A percentile compares a stretch with the other conserved stretches of the same genome.
These are phyloP conservation scores for Drosera capensis DNA, from an alignment of 148 eudicot species.

Conservation along the genomic window DNA sequence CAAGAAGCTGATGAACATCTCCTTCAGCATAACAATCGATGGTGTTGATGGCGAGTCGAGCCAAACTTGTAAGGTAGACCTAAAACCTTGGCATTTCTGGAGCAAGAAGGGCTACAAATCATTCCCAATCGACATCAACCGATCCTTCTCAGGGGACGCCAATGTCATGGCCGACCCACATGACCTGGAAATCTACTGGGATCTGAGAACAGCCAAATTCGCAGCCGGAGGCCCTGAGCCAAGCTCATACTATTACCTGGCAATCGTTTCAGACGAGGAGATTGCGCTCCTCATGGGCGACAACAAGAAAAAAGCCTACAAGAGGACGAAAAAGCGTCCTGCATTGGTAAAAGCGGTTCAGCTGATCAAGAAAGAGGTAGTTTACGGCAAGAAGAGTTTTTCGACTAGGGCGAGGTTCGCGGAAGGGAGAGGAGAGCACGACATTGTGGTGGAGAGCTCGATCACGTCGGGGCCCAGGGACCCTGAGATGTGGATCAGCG, in stretches of 20 bases:
- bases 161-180: too few relatives aligned
- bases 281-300: constrained; percentile 66
- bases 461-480: constrained; percentile 28
- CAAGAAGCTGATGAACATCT: constrained; percentile 49
- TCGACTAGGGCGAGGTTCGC: constrained; percentile 32
- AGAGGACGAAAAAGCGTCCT: constrained; percentile 53
- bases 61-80: constrained; percentile 62
- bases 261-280: constrained; percentile 65
- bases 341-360: constrained; percentile 42
- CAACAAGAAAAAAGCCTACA: constrained; percentile 56
- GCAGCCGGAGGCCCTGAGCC: constrained; percentile 68
- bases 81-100: constrained; percentile 95
- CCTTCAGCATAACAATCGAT: constrained; percentile 41
- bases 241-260: constrained; percentile 51
- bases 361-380: constrained; percentile 49
- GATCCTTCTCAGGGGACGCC: constrained; percentile 1
- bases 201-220: constrained; percentile 62
- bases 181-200: constrained; percentile 69
- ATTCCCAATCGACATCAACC: constrained; percentile 38
- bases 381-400: constrained; percentile 36
- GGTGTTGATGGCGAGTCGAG: constrained; percentile 21
- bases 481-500: constrained; percentile 70
- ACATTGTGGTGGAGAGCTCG: constrained; percentile 42
- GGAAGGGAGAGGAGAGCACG: constrained; percentile 23
- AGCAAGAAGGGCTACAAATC: constrained; percentile 62